phyloP scores from a whole-genome alignment of 1,284 basidiomycete species.

The Leccinum pallidistipes region DNA sequence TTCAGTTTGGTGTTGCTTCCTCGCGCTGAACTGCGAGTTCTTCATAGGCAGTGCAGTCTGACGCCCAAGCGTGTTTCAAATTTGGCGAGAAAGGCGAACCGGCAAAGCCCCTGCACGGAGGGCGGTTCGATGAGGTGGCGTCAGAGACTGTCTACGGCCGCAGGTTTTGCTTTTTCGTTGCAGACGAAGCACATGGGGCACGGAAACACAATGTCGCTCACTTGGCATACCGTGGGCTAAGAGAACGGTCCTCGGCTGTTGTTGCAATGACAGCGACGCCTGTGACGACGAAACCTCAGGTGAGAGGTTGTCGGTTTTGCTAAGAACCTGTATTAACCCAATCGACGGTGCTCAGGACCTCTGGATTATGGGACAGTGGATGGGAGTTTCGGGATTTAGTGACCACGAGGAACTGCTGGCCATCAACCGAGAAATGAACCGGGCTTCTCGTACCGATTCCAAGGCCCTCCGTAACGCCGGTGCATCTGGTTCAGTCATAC shows the following conservation, averaged over 20 bases:
- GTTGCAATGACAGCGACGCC: too few relatives aligned
- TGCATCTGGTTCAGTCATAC: not conserved
- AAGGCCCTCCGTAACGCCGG: not conserved
- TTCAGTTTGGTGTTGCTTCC: not conserved
- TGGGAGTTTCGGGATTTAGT: not conserved
- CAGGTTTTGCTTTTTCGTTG: not conserved
- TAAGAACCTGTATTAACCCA: not conserved
- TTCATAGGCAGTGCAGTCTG: not conserved
- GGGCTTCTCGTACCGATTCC: not conserved
- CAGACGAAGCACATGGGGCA: not conserved
- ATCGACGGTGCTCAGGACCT: not conserved
- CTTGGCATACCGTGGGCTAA: not conserved
- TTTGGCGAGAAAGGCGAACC: not conserved
- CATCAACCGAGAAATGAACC: not conserved
- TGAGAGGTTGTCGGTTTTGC: too few relatives aligned
- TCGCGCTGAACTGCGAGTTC: not conserved
- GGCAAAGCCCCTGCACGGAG: not conserved
- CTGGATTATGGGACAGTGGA: not conserved
- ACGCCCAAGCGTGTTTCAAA: not conserved
- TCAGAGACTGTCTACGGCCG: not conserved
- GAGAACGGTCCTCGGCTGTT: not conserved
- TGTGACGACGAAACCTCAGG: too few relatives aligned
- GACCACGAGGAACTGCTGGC: not conserved
- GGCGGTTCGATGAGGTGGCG: not conserved
- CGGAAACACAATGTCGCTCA: not conserved